A percentile compares a stretch with the other conserved stretches of the same genome.
These are phyloP conservation scores for Erysiphe pisi DNA, from an alignment of 2,329 filamentous ascomycete species.

Conservation along the genomic window DNA sequence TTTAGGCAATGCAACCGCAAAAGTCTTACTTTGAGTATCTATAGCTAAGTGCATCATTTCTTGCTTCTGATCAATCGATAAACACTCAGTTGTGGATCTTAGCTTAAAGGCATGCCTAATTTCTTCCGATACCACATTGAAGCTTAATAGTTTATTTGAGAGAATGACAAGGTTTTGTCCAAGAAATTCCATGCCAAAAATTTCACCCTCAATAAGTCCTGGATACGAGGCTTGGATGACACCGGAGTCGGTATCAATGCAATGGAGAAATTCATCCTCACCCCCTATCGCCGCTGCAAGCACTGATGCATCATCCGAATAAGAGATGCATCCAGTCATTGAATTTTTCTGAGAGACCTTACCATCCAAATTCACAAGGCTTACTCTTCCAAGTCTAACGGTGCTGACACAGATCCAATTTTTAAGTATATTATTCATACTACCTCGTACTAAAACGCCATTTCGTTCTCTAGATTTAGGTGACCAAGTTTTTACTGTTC, in stretches of 20 bases:
- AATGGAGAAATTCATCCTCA: slow-evolving; percentile 54
- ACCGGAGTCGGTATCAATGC: slow-evolving; percentile 64
- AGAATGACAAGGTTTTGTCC: slow-evolving; percentile 65
- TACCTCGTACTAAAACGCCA: slow-evolving; percentile 53
- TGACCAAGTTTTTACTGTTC: slow-evolving; percentile 69
- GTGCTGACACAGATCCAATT: slow-evolving; percentile 63
- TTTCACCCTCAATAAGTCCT: slow-evolving; percentile 53
- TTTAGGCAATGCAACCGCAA: slow-evolving; percentile 49
- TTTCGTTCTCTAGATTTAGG: slow-evolving; percentile 58
- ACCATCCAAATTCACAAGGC: slow-evolving; percentile 36
- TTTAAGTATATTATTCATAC: slow-evolving; percentile 48
- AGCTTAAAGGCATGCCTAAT: slow-evolving; percentile 57
- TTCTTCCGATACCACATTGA: slow-evolving; percentile 71
- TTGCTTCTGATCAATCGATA: slow-evolving; percentile 37
- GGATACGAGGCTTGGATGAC: slow-evolving; percentile 55
- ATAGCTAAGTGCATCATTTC: slow-evolving; percentile 58
- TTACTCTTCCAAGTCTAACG: slow-evolving; percentile 42
- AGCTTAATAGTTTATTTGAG: slow-evolving; percentile 63
- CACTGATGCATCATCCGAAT: slow-evolving; percentile 74
- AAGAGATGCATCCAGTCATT: slow-evolving; percentile 54
- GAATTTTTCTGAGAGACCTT: background rate
- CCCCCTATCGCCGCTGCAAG: slow-evolving; percentile 57
- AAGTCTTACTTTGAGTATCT: slow-evolving; percentile 53
- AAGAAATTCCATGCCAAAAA: slow-evolving; percentile 60
- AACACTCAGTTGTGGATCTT: slow-evolving; percentile 38